Evolutionary conservation across 192 early-diverging fungal genomes (phyloP), one percentile per base, ranked within the genome.

Genomic region (Physocladia obscura): DNA sequence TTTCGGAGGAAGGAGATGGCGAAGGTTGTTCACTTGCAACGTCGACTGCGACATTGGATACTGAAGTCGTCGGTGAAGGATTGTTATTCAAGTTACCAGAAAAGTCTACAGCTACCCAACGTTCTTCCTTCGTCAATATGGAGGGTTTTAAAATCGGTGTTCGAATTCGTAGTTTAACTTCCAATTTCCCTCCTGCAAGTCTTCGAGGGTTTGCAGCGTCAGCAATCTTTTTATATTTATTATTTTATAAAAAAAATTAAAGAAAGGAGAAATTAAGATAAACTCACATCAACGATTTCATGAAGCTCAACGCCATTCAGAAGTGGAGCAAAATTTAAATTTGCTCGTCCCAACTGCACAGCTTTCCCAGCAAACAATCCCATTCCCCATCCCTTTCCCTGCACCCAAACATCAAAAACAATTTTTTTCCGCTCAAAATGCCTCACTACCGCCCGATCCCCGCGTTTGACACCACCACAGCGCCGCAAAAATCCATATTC

Each of bases 391-490:
- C 61, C 60, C 29, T 79, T 74, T 24, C 79, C 81, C 22, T 85
- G 79, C 48, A 90, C 87, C 57, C 77, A 89, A 1, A 92, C 84
- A 62, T 90, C 89, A 70, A 94, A 86, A 0, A 80, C 79, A 0
- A 82, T 79, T 62, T 90, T 89, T 61, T 88, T 87, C n/a, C 87
- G 67, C 63, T 90, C 86, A 1, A 92, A 56, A 76, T 87, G 84
- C 22, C 90, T 61, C 60, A 84, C 73, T 60, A 91, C 92, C 4
- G 68, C 57, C 47, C 82, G 78, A 21, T 73, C 87, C 29, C 6
- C 30, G 5, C 92, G 79, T 15, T 81, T 81, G 59, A 94, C 8
- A 44, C 8, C 91, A 38, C 79, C 79, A 27, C 91, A 62, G 2
- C 57, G 64, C 32, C 82, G 82, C 44, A 72, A 68, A 49, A 77